Evolutionary conservation across 2,329 filamentous ascomycete species (phyloP).

Genomic region (Sodiomyces alkalinus): DNA sequence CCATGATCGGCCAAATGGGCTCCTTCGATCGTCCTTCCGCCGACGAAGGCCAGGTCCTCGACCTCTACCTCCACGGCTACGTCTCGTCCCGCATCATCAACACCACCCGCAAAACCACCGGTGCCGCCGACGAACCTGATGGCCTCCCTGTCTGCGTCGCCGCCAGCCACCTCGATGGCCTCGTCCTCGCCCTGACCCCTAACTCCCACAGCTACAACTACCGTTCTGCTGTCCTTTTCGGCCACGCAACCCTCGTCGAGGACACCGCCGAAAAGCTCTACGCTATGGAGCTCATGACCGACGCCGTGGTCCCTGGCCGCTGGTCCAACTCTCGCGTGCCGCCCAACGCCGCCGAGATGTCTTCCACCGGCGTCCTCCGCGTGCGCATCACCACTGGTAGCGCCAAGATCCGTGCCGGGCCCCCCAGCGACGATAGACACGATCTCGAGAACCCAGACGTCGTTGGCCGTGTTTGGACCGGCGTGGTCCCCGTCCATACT

Average conservation of each 20-base stretch:
- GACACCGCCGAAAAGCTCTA: constrained; percentile 57
- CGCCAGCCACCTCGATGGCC: constrained; percentile 61
- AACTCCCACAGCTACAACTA: constrained; percentile 80
- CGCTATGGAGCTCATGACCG: constrained; percentile 66
- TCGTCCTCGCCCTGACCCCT: constrained; percentile 66
- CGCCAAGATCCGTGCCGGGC: constrained; percentile 56
- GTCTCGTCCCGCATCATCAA: constrained; percentile 66
- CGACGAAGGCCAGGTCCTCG: constrained; percentile 46
- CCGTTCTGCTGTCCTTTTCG: constrained; percentile 65
- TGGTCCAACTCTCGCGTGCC: constrained; percentile 57
- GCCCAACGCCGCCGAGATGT: constrained; percentile 59
- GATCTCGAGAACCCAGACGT: constrained; percentile 30
- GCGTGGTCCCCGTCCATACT: constrained; percentile 47
- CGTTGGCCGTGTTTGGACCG: constrained; percentile 34
- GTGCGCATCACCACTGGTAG: constrained; percentile 56
- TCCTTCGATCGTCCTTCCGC: constrained; percentile 50
- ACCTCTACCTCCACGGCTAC: constrained; percentile 75
- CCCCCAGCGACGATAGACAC: constrained; percentile 37
- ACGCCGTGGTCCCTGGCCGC: constrained; percentile 52
- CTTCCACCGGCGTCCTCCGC: constrained; percentile 56
- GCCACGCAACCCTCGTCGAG: constrained; percentile 52
- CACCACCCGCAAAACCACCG: constrained; percentile 22
- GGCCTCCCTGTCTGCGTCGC: constrained; percentile 59
- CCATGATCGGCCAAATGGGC: constrained; percentile 76
- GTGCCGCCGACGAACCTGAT: constrained; percentile 11